Evolutionary conservation across 257 asterid species (phyloP), one percentile per base, ranked within the genome.

Genomic region (Gardenia jasminoides): DNA sequence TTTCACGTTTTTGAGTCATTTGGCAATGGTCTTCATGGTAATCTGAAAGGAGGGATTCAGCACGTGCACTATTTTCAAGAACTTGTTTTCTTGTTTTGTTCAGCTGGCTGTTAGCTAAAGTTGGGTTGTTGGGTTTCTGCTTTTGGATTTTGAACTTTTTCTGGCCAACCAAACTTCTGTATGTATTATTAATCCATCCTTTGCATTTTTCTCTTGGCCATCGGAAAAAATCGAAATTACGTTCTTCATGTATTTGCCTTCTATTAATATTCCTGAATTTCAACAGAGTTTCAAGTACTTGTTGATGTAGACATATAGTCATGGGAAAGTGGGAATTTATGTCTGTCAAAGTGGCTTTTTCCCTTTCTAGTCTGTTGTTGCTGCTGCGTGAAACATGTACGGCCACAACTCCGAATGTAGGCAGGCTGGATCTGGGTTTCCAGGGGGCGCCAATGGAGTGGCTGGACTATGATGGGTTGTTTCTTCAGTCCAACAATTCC

Each of bases 381-480:
- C 54, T 89, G 74, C 54, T 88, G 76, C 69, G 82, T 46, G 85
- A 81, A 79, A 79, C 70, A 9, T 88, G 88, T 85, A 39, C 19
- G 75, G 91, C 92, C 12, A 91, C 97, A 76, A 88, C 91, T 76
- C 98, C 87, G 74, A 82, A 74, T 8, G 80, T 59, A 64, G 99
- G 97, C 71, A 85, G 78, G 31, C 41, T 95, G 87, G 71, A 79
- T 43, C 88, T 81, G 10, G 98, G 97, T 20, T 95, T 95, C 85
- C 84, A 78, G 66, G 97, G 91, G 43, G 81, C 97, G 75, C 92
- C 73, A 78, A 92, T 93, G 98, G 76, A 66, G 67, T 95, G 86
- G 87, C 84, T 93, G 80, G 99, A 93, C 83, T 88, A 92, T 48
- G 78, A 87, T 81, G 99, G 99, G 19, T 9, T 91, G 81, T 81